Conservation (phyloP, 2,329 filamentous ascomycete species). For the Myriosclerotinia curreyana region DNA sequence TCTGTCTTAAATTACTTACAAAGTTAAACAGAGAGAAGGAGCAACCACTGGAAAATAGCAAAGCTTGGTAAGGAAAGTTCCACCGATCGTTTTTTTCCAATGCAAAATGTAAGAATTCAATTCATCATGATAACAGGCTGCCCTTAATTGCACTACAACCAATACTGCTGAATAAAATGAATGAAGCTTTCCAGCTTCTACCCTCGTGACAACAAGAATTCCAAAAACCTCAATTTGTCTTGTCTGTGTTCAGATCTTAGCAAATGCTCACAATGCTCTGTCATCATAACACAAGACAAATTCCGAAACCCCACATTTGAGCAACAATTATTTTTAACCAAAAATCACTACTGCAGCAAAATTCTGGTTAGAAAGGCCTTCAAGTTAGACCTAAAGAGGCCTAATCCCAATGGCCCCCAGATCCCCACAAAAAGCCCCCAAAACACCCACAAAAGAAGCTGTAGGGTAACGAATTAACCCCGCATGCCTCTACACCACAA, state of each 20-base stretch:
- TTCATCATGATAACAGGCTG: too few species aligned
- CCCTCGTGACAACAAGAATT: background rate
- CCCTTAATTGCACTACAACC: background rate
- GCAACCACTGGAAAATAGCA: background rate
- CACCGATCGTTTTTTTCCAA: too few species aligned
- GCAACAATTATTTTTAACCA: background rate
- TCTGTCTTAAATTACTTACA: background rate
- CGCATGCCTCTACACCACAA: background rate
- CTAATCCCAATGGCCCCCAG: constrained; percentile 6
- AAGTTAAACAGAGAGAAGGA: background rate
- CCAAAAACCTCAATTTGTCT: too few species aligned
- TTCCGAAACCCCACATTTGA: background rate
- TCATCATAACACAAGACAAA: background rate
- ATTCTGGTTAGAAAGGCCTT: background rate
- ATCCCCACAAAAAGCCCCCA: background rate
- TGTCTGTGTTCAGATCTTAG: background rate
- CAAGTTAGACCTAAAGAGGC: background rate
- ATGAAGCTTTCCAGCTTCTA: background rate
- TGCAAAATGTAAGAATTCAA: background rate
- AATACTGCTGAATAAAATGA: background rate
- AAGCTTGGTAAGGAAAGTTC: too few species aligned
- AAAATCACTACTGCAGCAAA: too few species aligned
- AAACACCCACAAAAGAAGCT: background rate
- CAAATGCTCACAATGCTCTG: background rate
- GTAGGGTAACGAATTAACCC: background rate